Conservation (phyloP, 164 flowering plant genomes). For the Echeveria elegans region DNA sequence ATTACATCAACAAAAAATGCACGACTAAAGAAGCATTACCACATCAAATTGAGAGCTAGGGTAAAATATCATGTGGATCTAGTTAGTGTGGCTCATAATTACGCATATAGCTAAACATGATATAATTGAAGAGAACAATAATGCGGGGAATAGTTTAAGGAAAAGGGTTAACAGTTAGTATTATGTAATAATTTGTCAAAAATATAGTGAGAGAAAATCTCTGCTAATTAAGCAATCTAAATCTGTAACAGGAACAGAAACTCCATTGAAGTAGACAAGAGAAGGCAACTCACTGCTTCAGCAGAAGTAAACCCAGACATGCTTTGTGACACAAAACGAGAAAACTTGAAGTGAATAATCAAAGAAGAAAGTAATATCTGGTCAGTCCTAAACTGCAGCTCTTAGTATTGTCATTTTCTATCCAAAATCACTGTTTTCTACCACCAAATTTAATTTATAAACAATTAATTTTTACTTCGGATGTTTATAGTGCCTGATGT, state of each 20-base stretch:
- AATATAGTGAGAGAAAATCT: background rate
- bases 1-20: background rate
- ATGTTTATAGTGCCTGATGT: background rate
- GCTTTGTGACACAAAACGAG: constrained; percentile 8
- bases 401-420: constrained; percentile 12
- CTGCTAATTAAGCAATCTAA: background rate
- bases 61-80: no score
- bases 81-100: no score
- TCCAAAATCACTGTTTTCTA: background rate
- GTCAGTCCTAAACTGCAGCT: constrained; percentile 8
- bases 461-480: background rate
- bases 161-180: background rate
- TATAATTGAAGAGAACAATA: background rate
- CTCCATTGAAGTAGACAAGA: background rate
- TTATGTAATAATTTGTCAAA: background rate
- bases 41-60: background rate
- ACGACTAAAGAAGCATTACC: background rate
- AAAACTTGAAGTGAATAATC: background rate
- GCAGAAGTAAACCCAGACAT: background rate
- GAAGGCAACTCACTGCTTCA: background rate
- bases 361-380: constrained; percentile 13
- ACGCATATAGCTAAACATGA: background rate
- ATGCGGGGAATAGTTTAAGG: background rate
- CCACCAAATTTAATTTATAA: background rate
- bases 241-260: no score